These are phyloP conservation scores for Endogone sp. DNA, from an alignment of 192 early-diverging fungal species.

Conservation along the genomic window DNA sequence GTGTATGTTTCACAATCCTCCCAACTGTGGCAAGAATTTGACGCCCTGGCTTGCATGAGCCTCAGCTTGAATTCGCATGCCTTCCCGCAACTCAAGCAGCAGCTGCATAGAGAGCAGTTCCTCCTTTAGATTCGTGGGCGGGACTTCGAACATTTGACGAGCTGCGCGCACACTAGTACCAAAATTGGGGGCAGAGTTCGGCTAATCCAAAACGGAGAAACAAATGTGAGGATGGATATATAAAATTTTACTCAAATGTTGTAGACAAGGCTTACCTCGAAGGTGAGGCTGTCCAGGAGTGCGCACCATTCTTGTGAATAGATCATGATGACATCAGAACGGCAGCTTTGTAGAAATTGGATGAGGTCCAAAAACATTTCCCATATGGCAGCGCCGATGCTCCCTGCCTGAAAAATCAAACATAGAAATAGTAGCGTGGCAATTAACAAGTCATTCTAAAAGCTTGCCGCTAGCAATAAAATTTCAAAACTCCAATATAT, in stretches of 20 bases:
- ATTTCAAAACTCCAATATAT: neutral
- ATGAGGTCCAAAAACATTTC: constrained; percentile 28
- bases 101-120: constrained; percentile 11
- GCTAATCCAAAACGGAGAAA: neutral
- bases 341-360: constrained; percentile 17
- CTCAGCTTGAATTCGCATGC: constrained; percentile 18
- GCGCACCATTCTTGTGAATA: constrained; percentile 24
- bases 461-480: too few species aligned
- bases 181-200: neutral
- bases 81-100: constrained; percentile 19
- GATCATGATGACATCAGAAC: constrained; percentile 18
- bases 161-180: constrained; percentile 10
- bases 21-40: constrained; percentile 3
- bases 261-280: constrained; percentile 6
- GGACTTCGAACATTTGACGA: constrained; percentile 20
- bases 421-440: neutral
- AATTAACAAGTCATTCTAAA: neutral
- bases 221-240: neutral
- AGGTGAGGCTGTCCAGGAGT: constrained; percentile 13
- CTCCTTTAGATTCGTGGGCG: constrained; percentile 12
- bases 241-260: neutral
- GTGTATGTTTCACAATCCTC: neutral
- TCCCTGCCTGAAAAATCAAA: neutral
- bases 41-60: neutral
- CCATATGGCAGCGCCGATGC: constrained; percentile 5